Percentiles rank a stretch among this genome's conserved stretches.
Conservation (phyloP, 805 yeast species). For the Cyberlindnera maclurae region DNA sequence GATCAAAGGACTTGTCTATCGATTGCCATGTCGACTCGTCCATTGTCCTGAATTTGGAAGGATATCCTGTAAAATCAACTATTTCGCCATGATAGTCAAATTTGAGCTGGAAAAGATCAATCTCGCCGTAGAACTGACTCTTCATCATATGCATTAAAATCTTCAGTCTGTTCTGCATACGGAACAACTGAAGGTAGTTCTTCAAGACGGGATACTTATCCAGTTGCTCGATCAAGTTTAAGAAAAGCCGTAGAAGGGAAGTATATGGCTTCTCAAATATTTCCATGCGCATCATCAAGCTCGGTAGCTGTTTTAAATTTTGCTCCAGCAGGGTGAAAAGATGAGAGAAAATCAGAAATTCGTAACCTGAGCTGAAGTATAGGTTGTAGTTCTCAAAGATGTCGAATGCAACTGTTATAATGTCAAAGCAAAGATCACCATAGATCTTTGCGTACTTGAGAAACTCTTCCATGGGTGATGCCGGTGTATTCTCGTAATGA, state of each 20-base stretch:
- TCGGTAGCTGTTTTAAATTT: conserved; percentile 3
- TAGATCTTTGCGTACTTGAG: conserved; percentile 1
- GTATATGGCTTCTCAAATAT: conserved; percentile 3
- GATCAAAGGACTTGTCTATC: conserved; percentile 10
- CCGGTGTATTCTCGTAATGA: conserved; percentile 15
- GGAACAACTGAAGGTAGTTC: conserved; percentile 18
- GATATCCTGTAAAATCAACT: conserved; percentile 10
- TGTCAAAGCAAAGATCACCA: conserved; percentile 2
- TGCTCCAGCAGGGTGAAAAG: conserved; percentile 13
- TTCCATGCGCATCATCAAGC: conserved; percentile 9
- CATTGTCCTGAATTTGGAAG: conserved; percentile 3
- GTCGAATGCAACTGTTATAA: conserved; percentile 14
- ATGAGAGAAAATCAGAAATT: conserved; percentile 11
- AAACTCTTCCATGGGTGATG: conserved; percentile 7
- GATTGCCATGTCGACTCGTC: conserved; percentile 4
- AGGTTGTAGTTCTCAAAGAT: conserved; percentile 13
- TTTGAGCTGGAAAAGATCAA: conserved; percentile 6
- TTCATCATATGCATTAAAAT: conserved; percentile 11
- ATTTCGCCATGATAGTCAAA: conserved; percentile 10
- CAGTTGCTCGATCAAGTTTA: conserved; percentile 15
- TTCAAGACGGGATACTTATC: conserved; percentile 13
- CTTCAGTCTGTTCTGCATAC: conserved; percentile 9
- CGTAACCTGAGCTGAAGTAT: conserved; percentile 18
- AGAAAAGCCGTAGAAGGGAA: conserved; percentile 10
- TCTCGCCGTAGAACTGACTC: conserved; percentile 9